Conservation (phyloP, 2,329 filamentous ascomycete species). For the Claviceps sp. region DNA sequence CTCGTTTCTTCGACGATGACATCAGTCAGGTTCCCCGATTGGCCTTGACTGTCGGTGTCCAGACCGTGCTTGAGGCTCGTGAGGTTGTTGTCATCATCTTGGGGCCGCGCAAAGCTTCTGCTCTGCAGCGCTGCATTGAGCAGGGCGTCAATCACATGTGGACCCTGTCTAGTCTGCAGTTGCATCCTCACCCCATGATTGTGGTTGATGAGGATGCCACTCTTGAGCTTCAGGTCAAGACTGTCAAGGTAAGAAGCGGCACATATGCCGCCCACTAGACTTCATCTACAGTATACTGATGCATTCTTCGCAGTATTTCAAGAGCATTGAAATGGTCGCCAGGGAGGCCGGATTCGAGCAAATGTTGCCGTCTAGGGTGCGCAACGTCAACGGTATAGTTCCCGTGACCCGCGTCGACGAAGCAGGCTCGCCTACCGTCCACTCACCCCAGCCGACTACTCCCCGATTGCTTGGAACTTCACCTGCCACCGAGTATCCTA, state of each 20-base stretch:
- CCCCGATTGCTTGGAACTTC: slow-evolving; percentile 40
- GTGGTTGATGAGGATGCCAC: slow-evolving; percentile 74
- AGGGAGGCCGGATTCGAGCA: slow-evolving; percentile 43
- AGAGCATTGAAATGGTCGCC: slow-evolving; percentile 55
- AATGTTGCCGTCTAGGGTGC: slow-evolving; percentile 41
- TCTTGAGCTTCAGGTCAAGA: slow-evolving; percentile 60
- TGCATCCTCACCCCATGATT: slow-evolving; percentile 70
- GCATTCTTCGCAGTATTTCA: slow-evolving; percentile 42
- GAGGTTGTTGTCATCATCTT: slow-evolving; percentile 77
- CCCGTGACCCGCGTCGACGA: slow-evolving; percentile 29
- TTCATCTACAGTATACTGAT: background rate
- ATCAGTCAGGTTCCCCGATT: slow-evolving; percentile 62
- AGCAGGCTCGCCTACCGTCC: slow-evolving; percentile 30
- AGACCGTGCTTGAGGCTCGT: slow-evolving; percentile 67
- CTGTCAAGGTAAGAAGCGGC: slow-evolving; percentile 39
- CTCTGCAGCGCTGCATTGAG: slow-evolving; percentile 69
- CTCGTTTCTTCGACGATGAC: slow-evolving; percentile 69
- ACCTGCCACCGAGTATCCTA: slow-evolving; percentile 40
- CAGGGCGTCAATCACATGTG: slow-evolving; percentile 82
- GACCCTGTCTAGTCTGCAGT: slow-evolving; percentile 69
- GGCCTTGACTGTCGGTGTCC: slow-evolving; percentile 74
- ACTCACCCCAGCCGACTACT: slow-evolving; percentile 41
- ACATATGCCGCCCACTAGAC: too few relatives aligned
- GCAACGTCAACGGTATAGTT: slow-evolving; percentile 33
- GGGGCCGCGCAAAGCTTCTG: slow-evolving; percentile 67